Evolutionary conservation across 345 rosid species (phyloP).

Genomic region (Ailanthus altissimus): DNA sequence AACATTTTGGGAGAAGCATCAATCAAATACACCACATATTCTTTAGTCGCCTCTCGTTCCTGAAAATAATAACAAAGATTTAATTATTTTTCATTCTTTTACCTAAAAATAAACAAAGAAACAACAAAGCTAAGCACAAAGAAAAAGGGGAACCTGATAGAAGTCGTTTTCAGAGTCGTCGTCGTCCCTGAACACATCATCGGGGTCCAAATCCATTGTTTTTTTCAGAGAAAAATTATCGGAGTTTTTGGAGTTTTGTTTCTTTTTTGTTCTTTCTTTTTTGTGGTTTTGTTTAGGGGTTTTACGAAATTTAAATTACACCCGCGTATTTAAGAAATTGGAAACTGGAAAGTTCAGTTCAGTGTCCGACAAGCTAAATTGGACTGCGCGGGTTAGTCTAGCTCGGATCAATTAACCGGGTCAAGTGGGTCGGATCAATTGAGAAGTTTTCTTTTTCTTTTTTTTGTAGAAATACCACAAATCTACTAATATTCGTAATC

Average conservation of each 20-base stretch:
- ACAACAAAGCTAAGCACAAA: neutral
- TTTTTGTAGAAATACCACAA: too few relatives aligned
- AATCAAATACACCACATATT: slow-evolving; percentile 68
- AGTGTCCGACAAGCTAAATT: slow-evolving; percentile 2
- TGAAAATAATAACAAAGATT: slow-evolving; percentile 26
- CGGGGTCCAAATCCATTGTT: slow-evolving; percentile 77
- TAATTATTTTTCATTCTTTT: neutral
- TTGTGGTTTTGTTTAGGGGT: too few relatives aligned
- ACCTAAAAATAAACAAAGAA: neutral
- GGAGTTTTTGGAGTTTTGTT: neutral
- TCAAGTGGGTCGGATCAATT: too few relatives aligned
- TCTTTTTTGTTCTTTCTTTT: too few relatives aligned
- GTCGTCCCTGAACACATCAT: slow-evolving; percentile 86
- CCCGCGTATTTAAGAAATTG: slow-evolving; percentile 14
- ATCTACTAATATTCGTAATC: too few relatives aligned
- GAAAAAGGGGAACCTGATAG: slow-evolving; percentile 44
- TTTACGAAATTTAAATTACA: neutral
- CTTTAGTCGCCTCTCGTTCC: slow-evolving; percentile 69
- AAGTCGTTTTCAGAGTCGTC: slow-evolving; percentile 65
- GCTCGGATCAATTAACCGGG: too few relatives aligned
- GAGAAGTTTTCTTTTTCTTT: too few relatives aligned
- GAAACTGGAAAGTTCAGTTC: slow-evolving; percentile 10
- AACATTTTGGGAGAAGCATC: slow-evolving; percentile 96
- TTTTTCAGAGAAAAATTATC: neutral
- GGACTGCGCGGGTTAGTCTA: neutral